Base-by-base conservation (phyloP, 768 basidiomycete species). In the Mycena albidolilacea region DNA sequence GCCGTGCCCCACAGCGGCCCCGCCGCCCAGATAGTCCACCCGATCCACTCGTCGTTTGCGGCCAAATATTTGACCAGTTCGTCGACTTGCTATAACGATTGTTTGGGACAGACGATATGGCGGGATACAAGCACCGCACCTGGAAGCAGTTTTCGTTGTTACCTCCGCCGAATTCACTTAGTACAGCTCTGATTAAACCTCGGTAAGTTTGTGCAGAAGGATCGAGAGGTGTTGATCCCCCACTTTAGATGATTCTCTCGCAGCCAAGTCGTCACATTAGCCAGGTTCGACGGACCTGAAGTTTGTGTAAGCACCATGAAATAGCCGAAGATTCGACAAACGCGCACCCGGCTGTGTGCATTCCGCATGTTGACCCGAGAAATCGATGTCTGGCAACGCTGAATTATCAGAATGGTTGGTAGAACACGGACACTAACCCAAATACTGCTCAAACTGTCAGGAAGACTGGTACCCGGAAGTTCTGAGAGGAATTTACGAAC, bases 1-100 rank as follows among this genome's bases (percentile, higher is more conserved):
- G 67, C 66, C 7, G 83, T 82, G 9, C 86, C 86, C 86, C 86
- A 87, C 41, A 87, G 68, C 21, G 86, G 86, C 50, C 86, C 86
- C 39, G 86, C 86, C 72, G 86, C 86, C 86, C 86, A 87, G 55
- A 85, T 83, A 3, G 84, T 67, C 86, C 86, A 87, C 15, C 86
- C 86, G 58, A 87, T 87, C 75, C 86, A 87, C 41, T 80, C 86
- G 52, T 85, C 84, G 71, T 87, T 87, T 15, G 80, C 77, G 3
- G 77, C 75, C 63, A 87, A 78, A 75, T 85, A 87, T 44, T 77
- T 79, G 3, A 87, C 77, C 77, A 87, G 72, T n/a, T 86, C 84
- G 30, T 83, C 81, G 60, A 64, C 35, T 64, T 64, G 30, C 62
- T 64, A 38, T 48, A 5, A 6, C 5, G 14, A 46, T n/a, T 23